Conservation (phyloP, 176 grass and related monocot genomes). For the Phoenix dactylifera region DNA sequence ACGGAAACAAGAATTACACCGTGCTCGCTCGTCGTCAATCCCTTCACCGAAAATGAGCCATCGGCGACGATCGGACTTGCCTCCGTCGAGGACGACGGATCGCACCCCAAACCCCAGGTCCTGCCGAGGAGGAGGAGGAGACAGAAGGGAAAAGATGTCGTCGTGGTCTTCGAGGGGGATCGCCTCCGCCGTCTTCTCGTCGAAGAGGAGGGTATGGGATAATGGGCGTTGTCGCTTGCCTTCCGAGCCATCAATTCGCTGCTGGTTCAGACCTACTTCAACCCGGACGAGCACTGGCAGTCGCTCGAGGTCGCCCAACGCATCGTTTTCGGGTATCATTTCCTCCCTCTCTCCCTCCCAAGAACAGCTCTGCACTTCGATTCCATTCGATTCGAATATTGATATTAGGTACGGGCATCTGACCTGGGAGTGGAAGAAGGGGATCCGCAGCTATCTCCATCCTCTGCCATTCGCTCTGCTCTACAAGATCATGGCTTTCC, state of each 20-base stretch:
- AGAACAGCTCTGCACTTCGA: not conserved
- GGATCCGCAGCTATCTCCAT: constrained; percentile 79
- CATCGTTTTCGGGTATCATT: constrained; percentile 60
- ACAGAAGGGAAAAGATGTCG: not conserved
- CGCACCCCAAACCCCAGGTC: not conserved
- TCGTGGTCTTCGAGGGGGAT: not conserved
- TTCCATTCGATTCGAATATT: not conserved
- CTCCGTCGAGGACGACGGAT: constrained; percentile 13
- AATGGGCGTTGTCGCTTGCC: constrained; percentile 40
- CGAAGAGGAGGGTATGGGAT: constrained; percentile 42
- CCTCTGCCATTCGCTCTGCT: constrained; percentile 58
- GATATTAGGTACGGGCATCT: constrained; percentile 68
- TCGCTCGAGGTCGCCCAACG: constrained; percentile 90
- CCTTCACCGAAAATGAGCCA: too few relatives aligned
- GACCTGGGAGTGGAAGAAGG: constrained; percentile 86
- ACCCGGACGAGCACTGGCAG: constrained; percentile 95
- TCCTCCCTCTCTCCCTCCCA: too few relatives aligned
- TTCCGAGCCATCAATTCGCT: constrained; percentile 65
- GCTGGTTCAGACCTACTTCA: constrained; percentile 84
- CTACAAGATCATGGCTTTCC: constrained; percentile 60
- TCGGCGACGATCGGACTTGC: not conserved
- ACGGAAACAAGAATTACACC: too few relatives aligned
- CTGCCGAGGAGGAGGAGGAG: not conserved
- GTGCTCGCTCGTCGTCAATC: too few relatives aligned
- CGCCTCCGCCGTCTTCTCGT: not conserved